Evolutionary conservation across 305 asterid species (phyloP).

Genomic region (Rubia peregrina): DNA sequence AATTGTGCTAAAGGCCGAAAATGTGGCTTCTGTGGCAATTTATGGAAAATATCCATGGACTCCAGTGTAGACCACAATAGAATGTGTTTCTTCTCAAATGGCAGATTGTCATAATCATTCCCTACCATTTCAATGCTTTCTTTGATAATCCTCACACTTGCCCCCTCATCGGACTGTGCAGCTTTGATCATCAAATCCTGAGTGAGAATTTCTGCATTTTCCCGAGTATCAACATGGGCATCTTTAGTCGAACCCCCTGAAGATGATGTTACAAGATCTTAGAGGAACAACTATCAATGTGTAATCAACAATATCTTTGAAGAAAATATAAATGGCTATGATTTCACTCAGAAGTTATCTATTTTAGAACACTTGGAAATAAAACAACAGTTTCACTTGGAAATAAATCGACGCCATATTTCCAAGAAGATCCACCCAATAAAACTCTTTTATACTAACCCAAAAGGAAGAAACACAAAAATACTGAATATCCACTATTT

Average conservation of each 20-base stretch:
- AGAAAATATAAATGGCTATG: not conserved
- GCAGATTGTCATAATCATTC: conserved; percentile 12
- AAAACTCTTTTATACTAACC: too few relatives aligned
- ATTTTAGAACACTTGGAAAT: not conserved
- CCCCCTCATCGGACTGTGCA: conserved; percentile 8
- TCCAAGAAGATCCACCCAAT: not conserved
- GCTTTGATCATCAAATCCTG: conserved; percentile 21
- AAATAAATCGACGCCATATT: not conserved
- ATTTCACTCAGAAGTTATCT: not conserved
- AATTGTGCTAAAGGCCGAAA: conserved; percentile 43
- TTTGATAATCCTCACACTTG: conserved; percentile 17
- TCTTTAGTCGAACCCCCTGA: conserved; percentile 23
- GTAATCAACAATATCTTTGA: not conserved
- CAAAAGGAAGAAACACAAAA: too few relatives aligned
- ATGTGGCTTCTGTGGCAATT: conserved; percentile 74
- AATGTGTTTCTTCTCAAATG: conserved; percentile 42
- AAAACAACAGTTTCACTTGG: not conserved
- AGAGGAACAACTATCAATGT: not conserved
- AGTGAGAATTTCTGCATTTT: conserved; percentile 20
- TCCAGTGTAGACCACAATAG: conserved; percentile 67
- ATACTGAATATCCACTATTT: too few relatives aligned
- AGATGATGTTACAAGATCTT: conserved; percentile 9
- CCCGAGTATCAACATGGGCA: conserved; percentile 22
- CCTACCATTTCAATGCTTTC: conserved; percentile 17
- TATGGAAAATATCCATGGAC: conserved; percentile 59